A percentile compares a stretch with the other conserved stretches of the same genome.
phyloP scores from a whole-genome alignment of 441 rosid genomes.

The Gossypium aridum region DNA sequence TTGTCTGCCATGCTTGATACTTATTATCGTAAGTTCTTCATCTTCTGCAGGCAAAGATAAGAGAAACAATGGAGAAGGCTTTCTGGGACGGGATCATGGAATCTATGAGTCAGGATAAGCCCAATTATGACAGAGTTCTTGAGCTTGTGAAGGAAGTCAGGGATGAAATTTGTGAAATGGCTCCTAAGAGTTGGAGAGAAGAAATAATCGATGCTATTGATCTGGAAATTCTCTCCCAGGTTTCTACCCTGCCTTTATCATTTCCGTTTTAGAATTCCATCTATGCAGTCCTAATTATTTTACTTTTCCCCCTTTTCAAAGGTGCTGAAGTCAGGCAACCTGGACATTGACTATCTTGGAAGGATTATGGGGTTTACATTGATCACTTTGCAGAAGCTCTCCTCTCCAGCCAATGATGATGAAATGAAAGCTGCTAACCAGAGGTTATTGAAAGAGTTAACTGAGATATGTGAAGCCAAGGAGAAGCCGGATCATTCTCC shows the following conservation, averaged over 20 bases:
- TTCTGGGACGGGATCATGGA: constrained; percentile 81
- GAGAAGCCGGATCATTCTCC: constrained; percentile 41
- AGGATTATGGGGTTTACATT: constrained; percentile 76
- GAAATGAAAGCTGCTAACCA: constrained; percentile 46
- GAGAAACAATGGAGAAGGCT: constrained; percentile 75
- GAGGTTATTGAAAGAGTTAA: constrained; percentile 54
- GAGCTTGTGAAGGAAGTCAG: constrained; percentile 85
- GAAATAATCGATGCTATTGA: constrained; percentile 74
- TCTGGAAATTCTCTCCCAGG: constrained; percentile 76
- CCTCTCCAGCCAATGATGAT: constrained; percentile 66
- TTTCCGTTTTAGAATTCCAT: not conserved
- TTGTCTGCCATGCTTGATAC: not conserved
- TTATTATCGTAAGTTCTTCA: not conserved
- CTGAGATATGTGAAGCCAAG: constrained; percentile 42
- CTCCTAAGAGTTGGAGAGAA: constrained; percentile 74
- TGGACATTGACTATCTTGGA: constrained; percentile 73
- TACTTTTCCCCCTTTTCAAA: constrained; percentile 14
- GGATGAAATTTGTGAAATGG: constrained; percentile 80
- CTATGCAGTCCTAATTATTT: not conserved
- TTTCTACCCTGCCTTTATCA: constrained; percentile 9
- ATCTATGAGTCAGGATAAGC: constrained; percentile 51
- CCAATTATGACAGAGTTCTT: constrained; percentile 55
- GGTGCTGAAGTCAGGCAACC: constrained; percentile 66
- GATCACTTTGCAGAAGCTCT: constrained; percentile 66
- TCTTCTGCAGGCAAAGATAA: constrained; percentile 50